These are phyloP conservation scores for Talaromyces stipitatus DNA, from an alignment of 495 filamentous ascomycete species.

Conservation along the genomic window DNA sequence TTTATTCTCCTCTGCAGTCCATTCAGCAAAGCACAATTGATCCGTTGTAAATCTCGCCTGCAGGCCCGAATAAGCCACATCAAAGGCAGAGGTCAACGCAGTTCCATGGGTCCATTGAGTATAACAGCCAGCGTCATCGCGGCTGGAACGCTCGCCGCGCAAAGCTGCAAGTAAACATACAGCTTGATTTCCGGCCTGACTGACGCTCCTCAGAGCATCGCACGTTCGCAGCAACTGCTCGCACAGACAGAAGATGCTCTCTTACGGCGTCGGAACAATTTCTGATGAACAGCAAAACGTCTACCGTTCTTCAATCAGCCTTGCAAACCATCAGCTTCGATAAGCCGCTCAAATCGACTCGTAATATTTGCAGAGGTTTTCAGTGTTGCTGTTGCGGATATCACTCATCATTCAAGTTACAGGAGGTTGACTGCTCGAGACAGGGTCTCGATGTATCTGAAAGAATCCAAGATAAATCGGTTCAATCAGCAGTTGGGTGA, in stretches of 20 bases:
- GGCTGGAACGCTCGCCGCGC: neutral
- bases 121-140: neutral
- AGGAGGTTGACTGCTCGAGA: neutral
- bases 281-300: neutral
- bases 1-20: no score
- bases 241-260: neutral
- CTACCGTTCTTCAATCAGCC: neutral
- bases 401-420: neutral
- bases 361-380: neutral
- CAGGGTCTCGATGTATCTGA: neutral
- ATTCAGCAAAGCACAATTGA: no score
- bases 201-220: neutral
- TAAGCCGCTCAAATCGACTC: neutral
- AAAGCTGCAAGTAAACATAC: constrained; percentile 1
- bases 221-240: neutral
- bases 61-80: no score
- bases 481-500: neutral
- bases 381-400: neutral
- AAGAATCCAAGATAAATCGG: neutral
- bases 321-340: neutral
- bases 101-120: neutral
- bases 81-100: no score
- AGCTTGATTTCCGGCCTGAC: neutral
- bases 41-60: no score
- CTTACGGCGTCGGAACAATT: neutral